Evolutionary conservation across 306 rosid genomes (phyloP).

Genomic region (Begonia fuchsioides): DNA sequence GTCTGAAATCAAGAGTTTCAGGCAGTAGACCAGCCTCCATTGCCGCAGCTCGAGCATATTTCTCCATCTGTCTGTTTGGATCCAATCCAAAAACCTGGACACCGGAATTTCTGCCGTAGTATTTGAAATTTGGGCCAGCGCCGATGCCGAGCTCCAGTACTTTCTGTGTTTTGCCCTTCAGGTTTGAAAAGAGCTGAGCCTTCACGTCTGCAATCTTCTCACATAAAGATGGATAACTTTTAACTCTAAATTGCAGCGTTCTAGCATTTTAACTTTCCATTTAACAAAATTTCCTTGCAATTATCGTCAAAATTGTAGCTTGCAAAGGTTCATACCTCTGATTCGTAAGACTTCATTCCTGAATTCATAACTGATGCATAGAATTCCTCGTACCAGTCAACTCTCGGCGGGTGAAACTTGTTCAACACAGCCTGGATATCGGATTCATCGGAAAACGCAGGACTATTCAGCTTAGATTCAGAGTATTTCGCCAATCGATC

Average conservation of each 20-base stretch:
- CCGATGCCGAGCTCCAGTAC: slow-evolving; percentile 86
- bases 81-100: slow-evolving; percentile 60
- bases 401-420: slow-evolving; percentile 51
- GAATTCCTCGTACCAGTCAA: slow-evolving; percentile 79
- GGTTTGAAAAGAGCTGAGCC: too few species aligned
- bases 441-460: too few species aligned
- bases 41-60: slow-evolving; percentile 57
- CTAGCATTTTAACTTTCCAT: too few species aligned
- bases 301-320: too few species aligned
- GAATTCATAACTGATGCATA: slow-evolving; percentile 39
- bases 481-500: too few species aligned
- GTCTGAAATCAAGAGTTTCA: slow-evolving; percentile 54
- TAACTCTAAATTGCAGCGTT: too few species aligned
- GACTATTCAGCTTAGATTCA: too few species aligned
- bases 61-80: slow-evolving; percentile 74
- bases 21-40: slow-evolving; percentile 40
- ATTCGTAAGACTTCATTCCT: slow-evolving; percentile 39
- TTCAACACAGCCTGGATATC: slow-evolving; percentile 29
- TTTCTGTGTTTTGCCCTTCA: slow-evolving; percentile 16
- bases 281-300: too few species aligned
- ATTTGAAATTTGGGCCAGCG: slow-evolving; percentile 64
- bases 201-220: too few species aligned
- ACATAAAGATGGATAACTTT: too few species aligned
- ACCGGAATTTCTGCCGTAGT: slow-evolving; percentile 35
- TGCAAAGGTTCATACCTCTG: slow-evolving; percentile 32